Evolutionary conservation across 2,329 filamentous ascomycete genomes (phyloP), one percentile per base, ranked within the genome.

Genomic region (Monilinia fructigena): DNA sequence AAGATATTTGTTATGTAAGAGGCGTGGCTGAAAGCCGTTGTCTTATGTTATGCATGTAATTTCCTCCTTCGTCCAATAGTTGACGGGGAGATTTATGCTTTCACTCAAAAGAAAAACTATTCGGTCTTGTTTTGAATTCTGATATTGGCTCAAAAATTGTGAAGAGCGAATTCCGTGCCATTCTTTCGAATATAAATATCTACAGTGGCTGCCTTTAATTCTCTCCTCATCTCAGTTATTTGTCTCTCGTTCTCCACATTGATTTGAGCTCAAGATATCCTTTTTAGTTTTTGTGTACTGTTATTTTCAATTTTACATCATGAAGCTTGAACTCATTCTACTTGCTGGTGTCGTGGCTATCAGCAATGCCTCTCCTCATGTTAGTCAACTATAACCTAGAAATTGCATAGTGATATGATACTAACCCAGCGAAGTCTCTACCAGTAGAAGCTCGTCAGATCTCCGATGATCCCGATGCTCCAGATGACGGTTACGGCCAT

Each of bases 301-400:
- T 8, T 26, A 3, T 38, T 50, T 3, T 26, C 14, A 20, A 3
- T 8, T 23, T 14, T 12, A 26, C 23, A 65, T 31, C 16, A 65
- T 65, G 63, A 65, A 38, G 45, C n/a, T 65, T 5, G 42, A 59
- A 31, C 14, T 59, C 28, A 31, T 50, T 16, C 23, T 59, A 16
- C 3, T 65, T 18, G 54, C 54, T 12, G 55, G 63, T 40, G 45
- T 23, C n/a, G 14, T 59, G 28, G 54, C 63, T 50, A n/a, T 65
- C 18, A 48, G 63, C 31, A 65, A 58, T 31, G 63, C 63, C 4
- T 58, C 63, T 48, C 63, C 63, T 16, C 23, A 28, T n/a, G 63
- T 60, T 3, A 58, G 63, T 65, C 16, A 65, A 38, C 20, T 4
- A 58, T 12, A 10, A 7, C 52, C 40, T n/a, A 4, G 2, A 12